phyloP scores from a whole-genome alignment of 768 basidiomycete genomes.

The Leccinum rimulosum region DNA sequence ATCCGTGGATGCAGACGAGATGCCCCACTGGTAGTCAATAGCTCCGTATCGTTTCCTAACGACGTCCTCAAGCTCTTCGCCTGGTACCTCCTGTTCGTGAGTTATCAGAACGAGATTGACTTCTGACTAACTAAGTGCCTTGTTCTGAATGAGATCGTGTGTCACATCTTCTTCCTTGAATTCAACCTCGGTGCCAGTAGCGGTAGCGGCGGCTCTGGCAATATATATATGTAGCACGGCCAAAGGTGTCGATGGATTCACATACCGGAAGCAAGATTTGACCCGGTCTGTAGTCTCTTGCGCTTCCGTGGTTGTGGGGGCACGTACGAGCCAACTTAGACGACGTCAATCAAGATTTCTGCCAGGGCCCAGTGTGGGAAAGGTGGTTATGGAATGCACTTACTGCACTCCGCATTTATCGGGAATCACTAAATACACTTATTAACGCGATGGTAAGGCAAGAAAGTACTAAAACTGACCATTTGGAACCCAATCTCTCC shows the following conservation, averaged over 20 bases:
- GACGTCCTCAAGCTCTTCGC: slow-evolving; percentile 54
- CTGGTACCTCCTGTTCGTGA: no score
- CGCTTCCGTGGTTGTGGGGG: slow-evolving; percentile 61
- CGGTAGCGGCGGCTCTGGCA: slow-evolving; percentile 59
- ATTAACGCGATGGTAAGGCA: no score
- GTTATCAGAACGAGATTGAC: slow-evolving; percentile 41
- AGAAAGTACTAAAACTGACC: slow-evolving; percentile 42
- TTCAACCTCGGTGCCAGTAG: slow-evolving; percentile 60
- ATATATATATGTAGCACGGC: neutral
- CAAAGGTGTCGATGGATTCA: neutral
- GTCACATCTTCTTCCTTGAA: slow-evolving; percentile 36
- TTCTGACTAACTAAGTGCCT: slow-evolving; percentile 46
- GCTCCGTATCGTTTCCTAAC: slow-evolving; percentile 55
- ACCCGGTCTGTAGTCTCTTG: slow-evolving; percentile 59
- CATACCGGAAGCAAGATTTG: slow-evolving; percentile 68
- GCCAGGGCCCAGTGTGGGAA: neutral
- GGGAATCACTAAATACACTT: slow-evolving; percentile 60
- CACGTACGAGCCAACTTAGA: slow-evolving; percentile 67
- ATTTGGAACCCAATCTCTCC: slow-evolving; percentile 71
- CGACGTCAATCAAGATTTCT: neutral
- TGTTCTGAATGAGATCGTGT: slow-evolving; percentile 66
- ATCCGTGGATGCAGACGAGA: slow-evolving; percentile 72
- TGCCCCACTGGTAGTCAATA: slow-evolving; percentile 66
- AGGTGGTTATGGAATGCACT: slow-evolving; percentile 32
- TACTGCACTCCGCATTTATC: slow-evolving; percentile 70